Conservation (phyloP, 345 rosid genomes). For the Dipteronia dyeriana region DNA sequence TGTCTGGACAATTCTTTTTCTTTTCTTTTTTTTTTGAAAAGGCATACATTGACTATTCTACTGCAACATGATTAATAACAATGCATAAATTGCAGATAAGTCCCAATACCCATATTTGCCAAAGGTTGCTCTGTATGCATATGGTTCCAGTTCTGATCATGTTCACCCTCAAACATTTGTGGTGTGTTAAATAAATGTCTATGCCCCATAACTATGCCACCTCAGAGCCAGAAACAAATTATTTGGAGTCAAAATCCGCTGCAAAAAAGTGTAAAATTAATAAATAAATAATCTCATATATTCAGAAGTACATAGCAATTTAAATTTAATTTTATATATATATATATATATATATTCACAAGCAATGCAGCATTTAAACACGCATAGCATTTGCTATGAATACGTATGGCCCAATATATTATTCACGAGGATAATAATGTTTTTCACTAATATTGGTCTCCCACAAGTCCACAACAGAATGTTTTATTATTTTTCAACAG, state of each 20-base stretch:
- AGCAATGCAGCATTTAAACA: constrained; percentile 9
- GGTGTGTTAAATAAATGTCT: constrained; percentile 54
- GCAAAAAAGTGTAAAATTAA: constrained; percentile 25
- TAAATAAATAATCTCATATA: constrained; percentile 2
- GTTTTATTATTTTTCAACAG: background rate
- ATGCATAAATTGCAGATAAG: background rate
- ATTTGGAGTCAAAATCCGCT: constrained; percentile 36
- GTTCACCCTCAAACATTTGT: constrained; percentile 58
- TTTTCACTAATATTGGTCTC: background rate
- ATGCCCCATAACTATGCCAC: constrained; percentile 57
- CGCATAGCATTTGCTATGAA: constrained; percentile 6
- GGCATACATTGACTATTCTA: constrained; percentile 9
- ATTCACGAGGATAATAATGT: background rate
- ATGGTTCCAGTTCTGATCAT: constrained; percentile 69
- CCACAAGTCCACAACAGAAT: background rate
- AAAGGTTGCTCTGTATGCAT: constrained; percentile 57
- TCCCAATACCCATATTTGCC: constrained; percentile 48
- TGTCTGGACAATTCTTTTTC: background rate
- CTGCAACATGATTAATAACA: too few species aligned
- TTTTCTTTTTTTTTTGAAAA: background rate
- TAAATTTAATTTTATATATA: background rate
- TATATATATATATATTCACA: background rate
- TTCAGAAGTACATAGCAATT: constrained; percentile 13
- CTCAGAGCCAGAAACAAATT: constrained; percentile 11
- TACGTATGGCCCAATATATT: background rate